phyloP scores from a whole-genome alignment of 192 early-diverging fungal species.

The Phlyctochytrium arcticum region DNA sequence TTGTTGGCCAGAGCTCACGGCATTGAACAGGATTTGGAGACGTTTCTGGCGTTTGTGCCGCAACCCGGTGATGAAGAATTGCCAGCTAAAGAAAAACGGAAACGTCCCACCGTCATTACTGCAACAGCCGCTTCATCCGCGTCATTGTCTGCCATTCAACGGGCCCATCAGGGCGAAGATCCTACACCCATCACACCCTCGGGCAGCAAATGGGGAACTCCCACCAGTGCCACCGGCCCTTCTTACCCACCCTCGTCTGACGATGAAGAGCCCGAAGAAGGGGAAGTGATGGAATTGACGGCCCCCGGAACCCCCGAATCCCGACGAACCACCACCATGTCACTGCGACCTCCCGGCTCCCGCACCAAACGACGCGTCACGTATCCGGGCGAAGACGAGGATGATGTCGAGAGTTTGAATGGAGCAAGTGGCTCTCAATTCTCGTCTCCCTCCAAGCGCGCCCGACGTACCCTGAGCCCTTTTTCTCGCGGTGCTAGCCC shows the following conservation, averaged over 20 bases:
- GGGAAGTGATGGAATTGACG: neutral
- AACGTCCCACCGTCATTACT: neutral
- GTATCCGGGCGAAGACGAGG: slow-evolving; percentile 31
- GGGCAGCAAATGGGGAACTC: neutral
- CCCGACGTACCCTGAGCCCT: slow-evolving; percentile 4
- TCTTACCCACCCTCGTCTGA: neutral
- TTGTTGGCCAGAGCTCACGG: slow-evolving; percentile 19
- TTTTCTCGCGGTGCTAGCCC: neutral
- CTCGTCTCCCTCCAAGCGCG: neutral
- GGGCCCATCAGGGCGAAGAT: too few relatives aligned
- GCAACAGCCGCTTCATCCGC: neutral
- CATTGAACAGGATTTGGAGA: slow-evolving; percentile 20
- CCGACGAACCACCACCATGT: slow-evolving; percentile 21
- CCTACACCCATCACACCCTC: neutral
- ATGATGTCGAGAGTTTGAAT: too few relatives aligned
- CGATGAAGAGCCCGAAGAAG: neutral
- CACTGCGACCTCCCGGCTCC: slow-evolving; percentile 18
- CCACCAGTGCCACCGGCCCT: neutral
- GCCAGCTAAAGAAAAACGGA: slow-evolving; percentile 11
- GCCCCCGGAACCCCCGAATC: neutral
- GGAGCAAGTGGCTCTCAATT: too few relatives aligned
- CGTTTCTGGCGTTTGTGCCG: slow-evolving; percentile 17
- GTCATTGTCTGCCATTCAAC: neutral
- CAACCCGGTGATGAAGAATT: slow-evolving; percentile 21
- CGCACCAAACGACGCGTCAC: slow-evolving; percentile 5